phyloP scores from a whole-genome alignment of 208 protist genomes.

The Leptomonas pyrrhocoris region DNA sequence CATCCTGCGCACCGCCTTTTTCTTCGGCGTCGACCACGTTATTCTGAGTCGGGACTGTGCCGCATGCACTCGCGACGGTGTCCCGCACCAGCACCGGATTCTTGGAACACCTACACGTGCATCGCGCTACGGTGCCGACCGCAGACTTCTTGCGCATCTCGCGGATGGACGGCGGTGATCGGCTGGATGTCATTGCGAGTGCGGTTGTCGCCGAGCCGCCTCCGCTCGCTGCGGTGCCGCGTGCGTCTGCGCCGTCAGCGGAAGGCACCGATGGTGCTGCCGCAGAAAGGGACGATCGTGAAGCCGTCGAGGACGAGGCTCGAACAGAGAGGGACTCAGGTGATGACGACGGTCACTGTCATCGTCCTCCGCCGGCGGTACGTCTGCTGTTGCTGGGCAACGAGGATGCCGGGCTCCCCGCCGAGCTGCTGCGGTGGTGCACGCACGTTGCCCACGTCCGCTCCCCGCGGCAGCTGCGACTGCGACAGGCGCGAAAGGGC shows the following conservation, averaged over 20 bases:
- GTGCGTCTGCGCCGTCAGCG: too few species aligned
- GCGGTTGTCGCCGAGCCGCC: constrained; percentile 6
- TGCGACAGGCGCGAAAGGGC: constrained; percentile 8
- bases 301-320: too few species aligned
- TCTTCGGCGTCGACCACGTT: constrained; percentile 66
- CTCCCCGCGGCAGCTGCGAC: constrained; percentile 43
- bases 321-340: too few species aligned
- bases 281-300: not conserved
- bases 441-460: constrained; percentile 65
- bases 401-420: constrained; percentile 66
- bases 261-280: too few species aligned
- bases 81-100: constrained; percentile 74
- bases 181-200: constrained; percentile 30
- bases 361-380: too few species aligned
- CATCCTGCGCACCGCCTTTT: constrained; percentile 77
- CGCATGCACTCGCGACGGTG: constrained; percentile 70
- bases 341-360: too few species aligned
- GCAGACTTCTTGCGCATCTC: constrained; percentile 37
- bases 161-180: not conserved
- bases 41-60: constrained; percentile 67
- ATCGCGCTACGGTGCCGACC: constrained; percentile 40
- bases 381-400: constrained; percentile 79
- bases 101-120: constrained; percentile 72
- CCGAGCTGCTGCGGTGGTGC: constrained; percentile 48
- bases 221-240: not conserved